Evolutionary conservation across 192 early-diverging fungal species (phyloP), one percentile per base, ranked within the genome.

Genomic region (Mortierella claussenii): DNA sequence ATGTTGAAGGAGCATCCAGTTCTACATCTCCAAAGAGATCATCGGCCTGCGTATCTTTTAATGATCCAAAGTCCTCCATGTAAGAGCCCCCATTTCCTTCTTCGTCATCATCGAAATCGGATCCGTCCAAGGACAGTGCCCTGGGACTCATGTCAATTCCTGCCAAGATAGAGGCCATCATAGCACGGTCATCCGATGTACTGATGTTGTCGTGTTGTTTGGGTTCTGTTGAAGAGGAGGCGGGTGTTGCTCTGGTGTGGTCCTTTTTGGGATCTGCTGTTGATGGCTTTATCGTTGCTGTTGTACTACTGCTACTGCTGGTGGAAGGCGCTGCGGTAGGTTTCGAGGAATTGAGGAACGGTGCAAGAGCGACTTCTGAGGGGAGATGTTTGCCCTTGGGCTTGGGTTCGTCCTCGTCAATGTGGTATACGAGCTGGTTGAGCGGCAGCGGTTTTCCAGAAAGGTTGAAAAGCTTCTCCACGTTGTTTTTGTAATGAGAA

Each of bases 401-500:
- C 6, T 56, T 20, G 5, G 73, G 73, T 36, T 76, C 73, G 23
- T 56, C 56, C 46, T 76, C 73, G 31, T 76, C 73, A 26, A 76
- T 76, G n/a, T 67, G 27, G 18, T 76, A 76, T 6, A 67, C 17
- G 36, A 76, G 27, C 13, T 76, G 36, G 37, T 57, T 36, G 13
- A 76, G 32, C 3, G 73, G 73, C 8, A 76, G 45, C 24, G 65
- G 64, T 50, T 57, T 76, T 17, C 44, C 73, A 45, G 57, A 45
- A 27, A 79, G 47, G 23, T 81, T 79, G 54, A 84, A 85, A 20
- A 90, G 61, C 48, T 89, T 89, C 23, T 82, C 82, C 46, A 89
- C 79, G 50, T 81, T 87, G 55, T 90, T 83, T 68, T 90, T 91
- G 75, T 89, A 86, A 54, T 87, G 83, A 7, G 81, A 74, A 2